phyloP scores from a whole-genome alignment of 108 stramenopile species.

The Fistulifera solaris region DNA sequence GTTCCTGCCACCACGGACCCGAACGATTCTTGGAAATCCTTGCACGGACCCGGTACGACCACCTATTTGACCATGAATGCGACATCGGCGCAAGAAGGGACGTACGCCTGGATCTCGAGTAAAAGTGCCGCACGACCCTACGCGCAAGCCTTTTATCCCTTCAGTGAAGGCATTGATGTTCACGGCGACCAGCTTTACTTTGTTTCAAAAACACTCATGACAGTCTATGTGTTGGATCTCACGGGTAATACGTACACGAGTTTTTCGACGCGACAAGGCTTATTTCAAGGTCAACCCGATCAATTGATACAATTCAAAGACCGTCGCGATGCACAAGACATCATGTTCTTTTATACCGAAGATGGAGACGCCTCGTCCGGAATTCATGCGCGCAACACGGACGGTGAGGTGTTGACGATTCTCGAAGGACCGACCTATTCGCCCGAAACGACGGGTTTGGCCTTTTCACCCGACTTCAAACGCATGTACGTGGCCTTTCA shows the following conservation, averaged over 20 bases:
- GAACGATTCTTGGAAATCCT: conserved; percentile 20
- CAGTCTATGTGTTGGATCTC: conserved; percentile 24
- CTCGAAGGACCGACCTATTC: conserved; percentile 19
- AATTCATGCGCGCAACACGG: conserved; percentile 27
- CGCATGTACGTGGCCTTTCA: conserved; percentile 53
- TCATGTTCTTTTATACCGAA: conserved; percentile 42
- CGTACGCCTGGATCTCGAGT: conserved; percentile 15
- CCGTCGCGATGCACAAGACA: not conserved
- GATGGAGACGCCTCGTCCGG: conserved; percentile 30
- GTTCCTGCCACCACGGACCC: conserved; percentile 27
- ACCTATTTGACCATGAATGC: conserved; percentile 15
- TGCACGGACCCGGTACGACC: conserved; percentile 11
- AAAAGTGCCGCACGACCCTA: conserved; percentile 2
- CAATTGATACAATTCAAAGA: conserved; percentile 6
- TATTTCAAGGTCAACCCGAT: conserved; percentile 23
- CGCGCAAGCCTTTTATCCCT: conserved; percentile 13
- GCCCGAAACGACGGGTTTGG: conserved; percentile 44
- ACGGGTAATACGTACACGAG: conserved; percentile 14
- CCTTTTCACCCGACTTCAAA: conserved; percentile 44
- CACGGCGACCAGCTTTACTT: conserved; percentile 17
- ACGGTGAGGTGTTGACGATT: conserved; percentile 27
- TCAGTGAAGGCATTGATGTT: conserved; percentile 31
- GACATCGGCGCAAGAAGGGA: not conserved
- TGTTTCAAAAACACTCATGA: conserved; percentile 21
- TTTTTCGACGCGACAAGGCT: conserved; percentile 12